Evolutionary conservation across 1,139 yeast genomes (phyloP), one percentile per base, ranked within the genome.

Genomic region (Debaryomyces psychrophilus): DNA sequence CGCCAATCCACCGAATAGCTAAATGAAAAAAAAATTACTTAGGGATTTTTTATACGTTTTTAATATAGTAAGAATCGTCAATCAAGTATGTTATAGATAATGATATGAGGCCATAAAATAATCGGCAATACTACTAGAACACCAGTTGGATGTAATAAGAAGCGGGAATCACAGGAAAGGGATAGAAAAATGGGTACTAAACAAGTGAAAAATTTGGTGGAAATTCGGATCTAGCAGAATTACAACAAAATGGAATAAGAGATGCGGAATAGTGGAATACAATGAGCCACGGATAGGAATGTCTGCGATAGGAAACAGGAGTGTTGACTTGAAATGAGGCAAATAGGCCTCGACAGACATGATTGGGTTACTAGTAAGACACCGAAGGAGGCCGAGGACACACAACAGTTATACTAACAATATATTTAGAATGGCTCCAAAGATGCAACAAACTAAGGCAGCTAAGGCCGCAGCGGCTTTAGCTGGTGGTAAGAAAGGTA

Each of bases 401-500:
- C 8, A 15, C 18, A 15, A 12, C 23, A 18, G n/a, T 7, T 14
- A 31, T 68, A 73, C 78, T 73, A 74, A 73, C 77, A 56, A 47
- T 27, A 18, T 43, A 18, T 43, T 41, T 61, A 74, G 83, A 78
- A 92, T 93, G 99, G 97, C 98, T 79, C 98, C 98, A 85, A 93
- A 92, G 83, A 82, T 89, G 79, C 98, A 92, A 85, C 95, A 90
- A 81, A 87, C 97, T 73, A 93, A 93, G 85, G 97, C 98, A 78
- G 97, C 96, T 74, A 92, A 92, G 86, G 97, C 98, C 76, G 97
- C 98, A 72, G 98, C 99, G 83, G 98, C 98, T 77, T 83, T 90
- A 85, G 97, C 98, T 77, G 98, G 98, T 88, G 97, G 98, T 86
- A 93, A 93, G 90, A 90, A 93, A 78, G 90, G 97, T 81, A 93